Evolutionary conservation across 768 basidiomycete species (phyloP), one percentile per base, ranked within the genome.

Genomic region (Kondoa subrosea): DNA sequence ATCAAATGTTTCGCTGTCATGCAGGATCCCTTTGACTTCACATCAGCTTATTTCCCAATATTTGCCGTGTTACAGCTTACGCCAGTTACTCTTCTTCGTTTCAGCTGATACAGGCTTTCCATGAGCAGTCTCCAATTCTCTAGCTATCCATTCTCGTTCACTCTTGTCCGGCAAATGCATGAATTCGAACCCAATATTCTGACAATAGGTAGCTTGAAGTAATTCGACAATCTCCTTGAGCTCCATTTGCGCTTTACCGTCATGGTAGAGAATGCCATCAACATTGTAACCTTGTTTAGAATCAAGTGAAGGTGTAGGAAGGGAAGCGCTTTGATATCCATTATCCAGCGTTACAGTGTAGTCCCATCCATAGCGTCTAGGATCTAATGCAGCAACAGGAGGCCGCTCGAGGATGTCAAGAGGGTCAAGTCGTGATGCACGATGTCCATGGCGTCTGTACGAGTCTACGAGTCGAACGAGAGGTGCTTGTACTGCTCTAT

Each of bases 401-500:
- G 84, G 71, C 17, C 91, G 84, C 66, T 88, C 85, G 32, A 93
- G 85, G 64, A 93, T 78, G 76, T 91, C 89, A 34, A 93, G 78
- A 0, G 91, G 91, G 74, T 95, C 91, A 56, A 93, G 87, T 57
- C 82, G 81, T 0, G 89, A 89, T 1, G 89, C 88, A 32, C 88
- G 83, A 73, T 91, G 89, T 0, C 87, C 40, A 21, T 50, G 40
- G 12, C 40, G 40, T 21, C 76, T 74, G 72, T 93, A 82, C 1
- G 87, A 86, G 75, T 93, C 91, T 14, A 91, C 88, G 74, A 91
- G 92, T 34, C 91, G 86, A 57, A 92, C 78, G 21, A 95, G 79
- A 1, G 88, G 80, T 0, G 89, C 89, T 72, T 92, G 91, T 1
- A 76, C 74, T 16, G 80, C 80, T 8, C 91, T 82, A 76, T 88